Conservation (phyloP, 345 rosid genomes). For the rapeseed (Brassica napus) region DNA sequence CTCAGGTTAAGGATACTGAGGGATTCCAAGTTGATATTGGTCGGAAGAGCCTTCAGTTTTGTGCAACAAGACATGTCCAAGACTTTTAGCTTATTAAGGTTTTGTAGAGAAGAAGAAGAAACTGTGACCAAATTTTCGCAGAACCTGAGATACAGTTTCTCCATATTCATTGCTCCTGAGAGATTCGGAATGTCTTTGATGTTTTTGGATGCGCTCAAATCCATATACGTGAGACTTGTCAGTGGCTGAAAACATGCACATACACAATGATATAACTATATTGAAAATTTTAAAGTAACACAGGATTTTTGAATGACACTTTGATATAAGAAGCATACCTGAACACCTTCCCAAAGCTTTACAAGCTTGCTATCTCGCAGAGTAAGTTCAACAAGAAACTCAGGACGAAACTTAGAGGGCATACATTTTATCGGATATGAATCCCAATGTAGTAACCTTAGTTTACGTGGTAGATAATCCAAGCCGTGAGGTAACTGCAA, state of each 20-base stretch:
- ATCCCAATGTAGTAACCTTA: slow-evolving; percentile 25
- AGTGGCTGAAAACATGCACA: neutral
- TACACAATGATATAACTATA: neutral
- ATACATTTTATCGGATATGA: slow-evolving; percentile 23
- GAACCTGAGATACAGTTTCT: slow-evolving; percentile 12
- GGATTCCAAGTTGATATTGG: neutral
- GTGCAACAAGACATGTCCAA: slow-evolving; percentile 13
- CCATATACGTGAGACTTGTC: neutral
- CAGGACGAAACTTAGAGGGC: slow-evolving; percentile 25
- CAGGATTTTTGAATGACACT: neutral
- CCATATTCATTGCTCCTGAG: slow-evolving; percentile 20
- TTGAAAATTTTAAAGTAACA: neutral
- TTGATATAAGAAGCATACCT: slow-evolving; percentile 9
- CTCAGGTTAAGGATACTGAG: neutral
- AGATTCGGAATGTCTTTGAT: slow-evolving; percentile 16
- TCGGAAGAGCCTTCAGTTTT: slow-evolving; percentile 7
- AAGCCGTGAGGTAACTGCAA: slow-evolving; percentile 4
- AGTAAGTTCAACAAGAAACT: slow-evolving; percentile 23
- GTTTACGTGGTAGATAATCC: slow-evolving; percentile 20
- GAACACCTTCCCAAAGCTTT: slow-evolving; percentile 20
- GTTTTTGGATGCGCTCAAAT: neutral
- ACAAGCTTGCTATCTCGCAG: slow-evolving; percentile 23
- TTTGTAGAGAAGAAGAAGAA: neutral
- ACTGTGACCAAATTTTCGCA: slow-evolving; percentile 14
- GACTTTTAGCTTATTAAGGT: slow-evolving; percentile 19